phyloP scores from a whole-genome alignment of 768 basidiomycete genomes.

The Pholiota molesta region DNA sequence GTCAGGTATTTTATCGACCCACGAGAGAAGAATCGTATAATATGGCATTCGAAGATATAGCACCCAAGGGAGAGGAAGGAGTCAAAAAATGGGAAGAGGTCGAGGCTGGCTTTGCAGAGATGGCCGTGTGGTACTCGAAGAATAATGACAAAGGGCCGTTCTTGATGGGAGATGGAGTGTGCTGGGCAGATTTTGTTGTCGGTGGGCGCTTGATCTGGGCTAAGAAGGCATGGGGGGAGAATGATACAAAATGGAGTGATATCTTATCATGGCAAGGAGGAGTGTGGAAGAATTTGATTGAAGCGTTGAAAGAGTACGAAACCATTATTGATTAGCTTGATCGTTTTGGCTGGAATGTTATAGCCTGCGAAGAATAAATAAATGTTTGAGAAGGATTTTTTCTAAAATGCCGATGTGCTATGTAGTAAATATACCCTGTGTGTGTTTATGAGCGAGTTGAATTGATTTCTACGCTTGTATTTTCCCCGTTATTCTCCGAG shows the following conservation, averaged over 20 bases:
- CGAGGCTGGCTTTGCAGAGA: conserved; percentile 18
- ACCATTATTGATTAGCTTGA: not conserved
- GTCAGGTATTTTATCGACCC: conserved; percentile 21
- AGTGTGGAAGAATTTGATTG: conserved; percentile 32
- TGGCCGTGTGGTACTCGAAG: conserved; percentile 27
- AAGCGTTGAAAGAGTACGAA: conserved; percentile 18
- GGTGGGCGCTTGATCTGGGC: conserved; percentile 33
- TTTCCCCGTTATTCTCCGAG: conserved; percentile 30
- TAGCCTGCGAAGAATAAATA: no score
- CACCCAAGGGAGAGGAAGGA: conserved; percentile 20
- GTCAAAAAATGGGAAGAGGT: conserved; percentile 25
- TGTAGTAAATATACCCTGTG: no score
- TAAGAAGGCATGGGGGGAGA: conserved; percentile 29
- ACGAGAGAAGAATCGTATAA: conserved; percentile 23
- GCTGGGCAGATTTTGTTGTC: conserved; percentile 40
- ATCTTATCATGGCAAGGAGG: conserved; percentile 35
- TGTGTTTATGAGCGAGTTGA: no score
- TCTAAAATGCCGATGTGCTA: no score
- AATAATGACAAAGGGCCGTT: conserved; percentile 27
- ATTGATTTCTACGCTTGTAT: conserved; percentile 23
- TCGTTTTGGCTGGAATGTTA: no score
- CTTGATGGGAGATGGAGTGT: conserved; percentile 35
- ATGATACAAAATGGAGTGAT: conserved; percentile 38
- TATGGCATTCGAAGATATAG: conserved; percentile 24
- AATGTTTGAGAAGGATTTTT: no score